A percentile compares a stretch with the other conserved stretches of the same genome.
These are phyloP conservation scores for Alternaria triticimaculans DNA, from an alignment of 2,329 filamentous ascomycete genomes.

Conservation along the genomic window DNA sequence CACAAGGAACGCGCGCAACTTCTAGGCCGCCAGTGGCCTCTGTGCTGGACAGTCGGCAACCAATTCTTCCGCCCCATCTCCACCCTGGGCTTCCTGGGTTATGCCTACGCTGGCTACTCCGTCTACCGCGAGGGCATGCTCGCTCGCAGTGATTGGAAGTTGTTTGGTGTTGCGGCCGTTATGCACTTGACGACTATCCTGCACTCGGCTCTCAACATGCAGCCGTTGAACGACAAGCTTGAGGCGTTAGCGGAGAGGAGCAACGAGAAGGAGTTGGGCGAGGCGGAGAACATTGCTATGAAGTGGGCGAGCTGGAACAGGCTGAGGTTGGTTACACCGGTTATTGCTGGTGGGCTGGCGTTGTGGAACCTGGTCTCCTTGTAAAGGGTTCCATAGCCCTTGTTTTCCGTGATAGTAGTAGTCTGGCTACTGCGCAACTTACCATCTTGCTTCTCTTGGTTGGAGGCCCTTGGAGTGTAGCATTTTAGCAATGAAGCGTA, in stretches of 20 bases:
- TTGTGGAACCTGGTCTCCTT: slow-evolving; percentile 38
- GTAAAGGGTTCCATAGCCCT: slow-evolving; percentile 1
- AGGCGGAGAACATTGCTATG: slow-evolving; percentile 42
- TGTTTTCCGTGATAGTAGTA: background rate
- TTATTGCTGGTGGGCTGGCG: slow-evolving; percentile 43
- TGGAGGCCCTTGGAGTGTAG: background rate
- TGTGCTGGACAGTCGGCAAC: slow-evolving; percentile 60
- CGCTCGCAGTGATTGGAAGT: slow-evolving; percentile 53
- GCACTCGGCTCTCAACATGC: slow-evolving; percentile 60
- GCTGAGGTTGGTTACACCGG: slow-evolving; percentile 44
- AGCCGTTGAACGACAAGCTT: slow-evolving; percentile 59
- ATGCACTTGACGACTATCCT: slow-evolving; percentile 57
- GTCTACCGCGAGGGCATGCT: slow-evolving; percentile 38
- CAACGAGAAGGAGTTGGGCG: slow-evolving; percentile 38
- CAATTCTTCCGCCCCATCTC: slow-evolving; percentile 61
- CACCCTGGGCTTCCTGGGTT: slow-evolving; percentile 57
- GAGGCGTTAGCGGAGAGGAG: slow-evolving; percentile 49
- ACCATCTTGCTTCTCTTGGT: background rate
- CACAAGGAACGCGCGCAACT: slow-evolving; percentile 53
- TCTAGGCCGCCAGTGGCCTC: slow-evolving; percentile 58
- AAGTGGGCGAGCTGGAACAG: slow-evolving; percentile 48
- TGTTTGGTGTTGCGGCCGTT: slow-evolving; percentile 53
- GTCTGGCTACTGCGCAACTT: background rate
- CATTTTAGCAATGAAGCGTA: background rate
- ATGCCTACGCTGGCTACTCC: slow-evolving; percentile 53